These are phyloP conservation scores for Kondoa malvinella DNA, from an alignment of 768 basidiomycete species.

Conservation along the genomic window DNA sequence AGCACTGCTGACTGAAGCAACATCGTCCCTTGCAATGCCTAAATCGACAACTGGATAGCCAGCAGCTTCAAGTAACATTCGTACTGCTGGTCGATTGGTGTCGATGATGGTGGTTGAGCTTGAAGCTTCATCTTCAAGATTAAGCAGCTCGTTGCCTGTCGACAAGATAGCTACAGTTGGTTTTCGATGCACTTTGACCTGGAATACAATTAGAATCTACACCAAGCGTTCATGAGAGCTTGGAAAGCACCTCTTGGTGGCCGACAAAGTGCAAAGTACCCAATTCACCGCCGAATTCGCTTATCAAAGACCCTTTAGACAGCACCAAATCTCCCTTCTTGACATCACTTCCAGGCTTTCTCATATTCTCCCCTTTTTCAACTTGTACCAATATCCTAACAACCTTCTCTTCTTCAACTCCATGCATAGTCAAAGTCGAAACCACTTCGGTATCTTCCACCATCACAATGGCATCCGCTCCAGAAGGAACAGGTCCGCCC, in stretches of 20 bases:
- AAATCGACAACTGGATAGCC: slow-evolving; percentile 64
- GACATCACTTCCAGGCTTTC: slow-evolving; percentile 46
- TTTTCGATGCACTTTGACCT: slow-evolving; percentile 56
- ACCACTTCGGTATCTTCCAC: slow-evolving; percentile 74
- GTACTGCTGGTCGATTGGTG: slow-evolving; percentile 66
- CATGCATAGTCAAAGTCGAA: slow-evolving; percentile 20
- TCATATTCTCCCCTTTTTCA: slow-evolving; percentile 51
- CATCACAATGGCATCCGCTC: slow-evolving; percentile 69
- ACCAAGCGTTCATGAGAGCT: background rate
- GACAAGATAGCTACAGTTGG: slow-evolving; percentile 65
- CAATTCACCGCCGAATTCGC: slow-evolving; percentile 58
- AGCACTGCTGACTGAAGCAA: slow-evolving; percentile 35
- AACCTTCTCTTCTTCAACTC: slow-evolving; percentile 45
- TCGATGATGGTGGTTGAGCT: slow-evolving; percentile 44
- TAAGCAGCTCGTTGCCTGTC: slow-evolving; percentile 67
- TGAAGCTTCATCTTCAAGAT: slow-evolving; percentile 36
- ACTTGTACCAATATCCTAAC: slow-evolving; percentile 53
- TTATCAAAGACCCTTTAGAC: slow-evolving; percentile 45
- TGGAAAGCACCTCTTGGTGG: slow-evolving; percentile 42
- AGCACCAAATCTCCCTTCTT: slow-evolving; percentile 46
- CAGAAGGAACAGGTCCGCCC: slow-evolving; percentile 58
- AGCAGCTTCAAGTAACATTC: slow-evolving; percentile 49
- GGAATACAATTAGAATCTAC: background rate
- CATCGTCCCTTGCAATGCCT: slow-evolving; percentile 64
- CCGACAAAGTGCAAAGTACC: slow-evolving; percentile 70